phyloP scores from a whole-genome alignment of 768 basidiomycete genomes.

The Naematelia aurantialba region DNA sequence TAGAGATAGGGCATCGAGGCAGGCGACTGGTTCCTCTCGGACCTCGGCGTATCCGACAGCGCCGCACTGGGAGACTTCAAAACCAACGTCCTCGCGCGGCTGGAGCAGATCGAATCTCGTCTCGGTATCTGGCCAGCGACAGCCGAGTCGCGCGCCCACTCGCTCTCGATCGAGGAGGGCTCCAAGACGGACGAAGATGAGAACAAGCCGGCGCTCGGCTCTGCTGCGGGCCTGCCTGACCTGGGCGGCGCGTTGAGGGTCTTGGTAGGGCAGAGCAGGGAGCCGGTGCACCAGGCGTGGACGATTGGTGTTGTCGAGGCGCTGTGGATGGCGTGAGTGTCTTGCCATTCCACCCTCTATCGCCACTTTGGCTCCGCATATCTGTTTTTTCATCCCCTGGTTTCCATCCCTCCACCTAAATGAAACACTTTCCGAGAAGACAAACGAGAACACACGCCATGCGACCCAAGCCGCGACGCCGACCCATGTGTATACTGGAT shows the following conservation, averaged over 20 bases:
- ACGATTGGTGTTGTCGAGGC: neutral
- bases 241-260: neutral
- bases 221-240: constrained; percentile 4
- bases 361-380: no score
- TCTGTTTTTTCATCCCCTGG: no score
- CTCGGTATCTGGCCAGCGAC: constrained; percentile 5
- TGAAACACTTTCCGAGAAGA: no score
- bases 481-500: no score
- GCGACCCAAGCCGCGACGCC: no score
- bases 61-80: constrained; percentile 2
- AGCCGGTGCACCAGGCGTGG: neutral
- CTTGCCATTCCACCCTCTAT: no score
- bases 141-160: no score
- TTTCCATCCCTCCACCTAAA: no score
- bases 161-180: neutral
- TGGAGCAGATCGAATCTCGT: constrained; percentile 2
- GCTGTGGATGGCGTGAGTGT: constrained; percentile 11
- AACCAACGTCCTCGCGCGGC: neutral
- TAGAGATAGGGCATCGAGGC: constrained; percentile 12
- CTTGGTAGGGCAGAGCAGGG: neutral
- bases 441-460: no score
- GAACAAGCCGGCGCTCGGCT: no score
- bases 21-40: constrained; percentile 7
- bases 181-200: neutral
- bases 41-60: neutral